These are phyloP conservation scores for Penicillium daleae DNA, from an alignment of 495 filamentous ascomycete species.

Conservation along the genomic window DNA sequence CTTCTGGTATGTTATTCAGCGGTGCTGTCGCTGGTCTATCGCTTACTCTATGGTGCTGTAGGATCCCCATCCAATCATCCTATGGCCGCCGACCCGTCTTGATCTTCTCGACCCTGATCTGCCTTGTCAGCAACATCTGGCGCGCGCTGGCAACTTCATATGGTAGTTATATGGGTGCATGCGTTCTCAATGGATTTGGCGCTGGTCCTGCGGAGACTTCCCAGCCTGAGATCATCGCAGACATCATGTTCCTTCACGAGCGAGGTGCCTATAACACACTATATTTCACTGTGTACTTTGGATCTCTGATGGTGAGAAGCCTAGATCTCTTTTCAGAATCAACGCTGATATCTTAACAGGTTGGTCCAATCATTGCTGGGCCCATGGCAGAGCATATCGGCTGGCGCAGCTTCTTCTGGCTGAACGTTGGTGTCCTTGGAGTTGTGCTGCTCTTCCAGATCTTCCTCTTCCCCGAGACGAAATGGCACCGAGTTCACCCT, in stretches of 20 bases:
- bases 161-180: conserved; percentile 63
- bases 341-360: conserved; percentile 6
- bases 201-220: conserved; percentile 59
- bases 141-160: conserved; percentile 59
- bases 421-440: conserved; percentile 54
- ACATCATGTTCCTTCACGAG: conserved; percentile 70
- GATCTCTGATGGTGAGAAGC: conserved; percentile 41
- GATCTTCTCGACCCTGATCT: conserved; percentile 58
- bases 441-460: conserved; percentile 53
- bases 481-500: conserved; percentile 54
- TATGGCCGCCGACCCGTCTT: conserved; percentile 64
- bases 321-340: not conserved
- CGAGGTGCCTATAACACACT: conserved; percentile 67
- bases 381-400: conserved; percentile 58
- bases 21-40: not conserved
- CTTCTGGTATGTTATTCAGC: conserved; percentile 45
- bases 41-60: conserved; percentile 10
- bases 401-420: conserved; percentile 62
- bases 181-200: conserved; percentile 63
- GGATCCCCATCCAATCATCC: conserved; percentile 61
- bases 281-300: conserved; percentile 62
- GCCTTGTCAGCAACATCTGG: conserved; percentile 63
- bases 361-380: conserved; percentile 62
- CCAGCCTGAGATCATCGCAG: conserved; percentile 65
- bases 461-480: conserved; percentile 64